phyloP scores from a whole-genome alignment of 768 basidiomycete genomes.

The Psilocybe azurescens region DNA sequence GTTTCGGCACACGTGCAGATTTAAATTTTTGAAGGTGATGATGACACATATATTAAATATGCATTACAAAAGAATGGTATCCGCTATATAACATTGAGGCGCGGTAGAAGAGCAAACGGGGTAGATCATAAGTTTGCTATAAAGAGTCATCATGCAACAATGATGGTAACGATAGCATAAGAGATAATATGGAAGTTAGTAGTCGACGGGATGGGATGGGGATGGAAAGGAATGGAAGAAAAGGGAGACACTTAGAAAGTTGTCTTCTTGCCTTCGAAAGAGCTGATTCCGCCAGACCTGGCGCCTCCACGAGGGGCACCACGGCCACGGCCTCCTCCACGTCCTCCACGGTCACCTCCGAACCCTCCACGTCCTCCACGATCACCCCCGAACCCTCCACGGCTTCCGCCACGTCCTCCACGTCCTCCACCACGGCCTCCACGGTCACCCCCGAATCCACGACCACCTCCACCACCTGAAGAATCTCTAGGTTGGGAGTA shows the following conservation, averaged over 20 bases:
- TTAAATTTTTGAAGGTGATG: not conserved
- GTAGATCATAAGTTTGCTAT: not conserved
- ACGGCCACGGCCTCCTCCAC: constrained; percentile 49
- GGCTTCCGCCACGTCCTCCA: constrained; percentile 51
- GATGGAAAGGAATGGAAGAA: constrained; percentile 4
- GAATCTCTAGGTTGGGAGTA: constrained; percentile 83
- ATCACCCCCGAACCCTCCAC: constrained; percentile 46
- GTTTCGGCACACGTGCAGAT: not conserved
- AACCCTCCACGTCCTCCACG: constrained; percentile 46
- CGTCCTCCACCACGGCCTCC: constrained; percentile 57
- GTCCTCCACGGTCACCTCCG: constrained; percentile 47
- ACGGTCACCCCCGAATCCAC: constrained; percentile 48
- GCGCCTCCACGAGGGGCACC: constrained; percentile 42
- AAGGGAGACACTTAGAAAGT: constrained; percentile 49
- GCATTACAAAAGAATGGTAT: constrained; percentile 5
- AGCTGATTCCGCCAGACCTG: constrained; percentile 68
- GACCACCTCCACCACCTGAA: constrained; percentile 52
- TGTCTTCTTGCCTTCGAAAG: constrained; percentile 71
- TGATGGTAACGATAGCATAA: constrained; percentile 12
- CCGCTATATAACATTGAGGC: not conserved
- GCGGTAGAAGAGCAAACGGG: not conserved
- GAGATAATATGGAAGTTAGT: not conserved
- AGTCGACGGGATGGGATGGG: not conserved
- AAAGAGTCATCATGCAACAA: not conserved
- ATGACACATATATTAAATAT: not conserved